Base-by-base conservation (phyloP, 2,329 filamentous ascomycete genomes). In the Pseudogymnoascus sp. region DNA sequence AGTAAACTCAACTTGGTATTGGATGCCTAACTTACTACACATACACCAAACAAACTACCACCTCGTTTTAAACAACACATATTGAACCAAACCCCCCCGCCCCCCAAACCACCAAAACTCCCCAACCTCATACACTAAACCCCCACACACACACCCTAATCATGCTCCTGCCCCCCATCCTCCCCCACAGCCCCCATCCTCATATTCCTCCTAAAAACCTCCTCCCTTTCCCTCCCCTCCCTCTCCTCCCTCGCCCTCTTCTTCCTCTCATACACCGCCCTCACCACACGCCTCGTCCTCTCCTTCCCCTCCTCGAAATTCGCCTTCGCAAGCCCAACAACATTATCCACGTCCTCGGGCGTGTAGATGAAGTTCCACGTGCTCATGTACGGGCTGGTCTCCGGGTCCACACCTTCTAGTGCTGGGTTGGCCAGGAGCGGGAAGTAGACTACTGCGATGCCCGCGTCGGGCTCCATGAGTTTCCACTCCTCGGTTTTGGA, bases 351-450 rank as follows among this genome's bases (percentile, higher is more conserved):
- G 74, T 99, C 88, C 64, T 95, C 87, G 0, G 92, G 88, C 1
- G 90, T 96, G 75, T 97, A 99, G 31, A 97, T 87, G 73, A 97
- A 97, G 73, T 99, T 99, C 95, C 95, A 99, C 0, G 95, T 99
- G 69, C 86, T 91, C 79, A 97, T 86, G 75, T 92, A 97, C 65
- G 96, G 91, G 62, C 85, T 89, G 2, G 83, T 84, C 23, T 87
- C 86, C 0, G 95, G 95, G 68, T 96, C 89, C n/a, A 97, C 88
- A 47, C 85, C 89, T 0, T 87, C 83, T 0, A 91, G 88, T 65
- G 88, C 88, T 0, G 87, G 83, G 73, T 99, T 97, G 29, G 88
- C 84, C 12, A 97, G 79, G 66, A 97, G 87, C 0, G 95, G 95
- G 71, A 97, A 88, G 77, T 99, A 99, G 14, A 96, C 81, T 3